Evolutionary conservation across 768 basidiomycete genomes (phyloP), one percentile per base, ranked within the genome.

Genomic region (Rhizopogon vinicolor): DNA sequence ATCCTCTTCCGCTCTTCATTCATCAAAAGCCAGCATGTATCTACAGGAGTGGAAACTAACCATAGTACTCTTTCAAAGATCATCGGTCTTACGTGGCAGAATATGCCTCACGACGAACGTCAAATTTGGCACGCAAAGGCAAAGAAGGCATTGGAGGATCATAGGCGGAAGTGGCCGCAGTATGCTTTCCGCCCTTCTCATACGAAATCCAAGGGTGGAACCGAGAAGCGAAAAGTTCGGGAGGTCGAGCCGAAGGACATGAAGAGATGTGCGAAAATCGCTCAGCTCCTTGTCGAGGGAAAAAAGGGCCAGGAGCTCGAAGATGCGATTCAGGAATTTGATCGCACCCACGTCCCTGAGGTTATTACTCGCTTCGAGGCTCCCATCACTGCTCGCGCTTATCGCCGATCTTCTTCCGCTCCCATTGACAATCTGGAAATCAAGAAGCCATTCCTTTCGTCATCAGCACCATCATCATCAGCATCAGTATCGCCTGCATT

Each of bases 1-100:
- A 92, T 91, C 65, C 80, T 92, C 63, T 92, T 91, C 77, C 85
- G 89, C 58, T 88, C 87, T 0, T 85, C 86, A 0, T 91, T 91
- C 71, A 88, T 91, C 68, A 88, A 87, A 72, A 79, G 75, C 61
- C 85, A 88, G 62, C 86, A 87, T 61, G 87, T 91, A 60, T 84
- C 87, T 8, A 81, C 85, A 7, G 83, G 80, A 51, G 84, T 91
- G 57, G 89, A 91, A 75, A 87, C 87, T 31, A 90, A 87, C 67
- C 89, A 90, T 72, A 86, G 85, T 62, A 90, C 89, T 3, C 75
- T 91, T 16, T 90, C 88, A 13, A 91, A 89, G 80, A 91, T 90
- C 64, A 88, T 91, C 57, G 89, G 89, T 22, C 74, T 89, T 57
- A 89, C 88, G 33, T 92, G 89, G 90, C 83, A 88, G 70, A 86